Evolutionary conservation across 164 flowering plant species (phyloP).

Genomic region (Annona squamosa): DNA sequence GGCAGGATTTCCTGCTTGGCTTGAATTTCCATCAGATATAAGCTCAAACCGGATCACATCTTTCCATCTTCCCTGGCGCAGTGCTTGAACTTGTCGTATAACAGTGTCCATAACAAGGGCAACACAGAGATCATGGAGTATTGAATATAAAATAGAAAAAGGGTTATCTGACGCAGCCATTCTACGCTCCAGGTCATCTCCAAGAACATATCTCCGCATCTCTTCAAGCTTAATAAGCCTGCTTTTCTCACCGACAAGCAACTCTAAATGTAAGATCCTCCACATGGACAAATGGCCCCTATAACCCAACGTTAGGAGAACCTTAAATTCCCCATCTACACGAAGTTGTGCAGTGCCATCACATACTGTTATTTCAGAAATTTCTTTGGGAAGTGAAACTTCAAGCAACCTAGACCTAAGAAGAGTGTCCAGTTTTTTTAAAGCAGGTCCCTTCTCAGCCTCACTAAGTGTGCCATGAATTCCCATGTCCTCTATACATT

Average conservation of each 20-base stretch:
- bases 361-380: conserved; percentile 68
- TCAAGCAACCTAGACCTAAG: conserved; percentile 85
- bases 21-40: conserved; percentile 51
- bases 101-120: conserved; percentile 93
- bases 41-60: conserved; percentile 94
- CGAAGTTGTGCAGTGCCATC: conserved; percentile 72
- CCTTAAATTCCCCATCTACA: conserved; percentile 94
- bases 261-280: conserved; percentile 91
- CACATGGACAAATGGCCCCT: conserved; percentile 87
- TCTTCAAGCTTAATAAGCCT: conserved; percentile 80
- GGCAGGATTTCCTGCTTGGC: conserved; percentile 46
- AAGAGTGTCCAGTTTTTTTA: conserved; percentile 71
- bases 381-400: conserved; percentile 66
- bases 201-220: conserved; percentile 63
- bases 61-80: conserved; percentile 91
- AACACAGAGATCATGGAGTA: conserved; percentile 91
- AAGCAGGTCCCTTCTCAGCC: conserved; percentile 65
- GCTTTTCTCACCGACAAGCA: conserved; percentile 90
- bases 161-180: conserved; percentile 92
- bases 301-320: conserved; percentile 88
- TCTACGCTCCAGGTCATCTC: conserved; percentile 94
- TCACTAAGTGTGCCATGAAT: conserved; percentile 46
- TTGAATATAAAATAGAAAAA: conserved; percentile 63
- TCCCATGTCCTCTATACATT: conserved; percentile 88
- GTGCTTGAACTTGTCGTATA: conserved; percentile 75